These are phyloP conservation scores for Linum tenue DNA, from an alignment of 345 rosid genomes.

Conservation along the genomic window DNA sequence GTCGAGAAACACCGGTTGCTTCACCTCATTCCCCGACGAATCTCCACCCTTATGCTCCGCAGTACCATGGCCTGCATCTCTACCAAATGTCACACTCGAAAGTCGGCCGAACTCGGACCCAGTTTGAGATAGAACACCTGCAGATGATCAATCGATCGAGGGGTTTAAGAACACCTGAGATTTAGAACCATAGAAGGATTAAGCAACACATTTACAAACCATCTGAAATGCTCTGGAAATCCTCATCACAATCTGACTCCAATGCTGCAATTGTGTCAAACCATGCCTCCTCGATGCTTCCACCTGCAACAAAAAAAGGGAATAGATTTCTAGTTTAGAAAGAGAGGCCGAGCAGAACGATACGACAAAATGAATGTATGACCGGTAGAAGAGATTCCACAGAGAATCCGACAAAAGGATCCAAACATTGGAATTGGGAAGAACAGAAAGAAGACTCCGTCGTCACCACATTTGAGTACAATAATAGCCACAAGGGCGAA, in stretches of 20 bases:
- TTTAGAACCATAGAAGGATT: not conserved
- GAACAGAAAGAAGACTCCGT: not conserved
- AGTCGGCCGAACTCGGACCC: conserved; percentile 13
- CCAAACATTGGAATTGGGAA: not conserved
- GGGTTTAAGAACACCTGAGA: conserved; percentile 8
- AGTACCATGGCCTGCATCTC: conserved; percentile 33
- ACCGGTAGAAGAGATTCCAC: not conserved
- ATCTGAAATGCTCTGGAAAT: conserved; percentile 24
- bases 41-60: conserved; percentile 33
- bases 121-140: conserved; percentile 20
- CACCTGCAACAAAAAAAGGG: conserved; percentile 8
- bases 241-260: conserved; percentile 27
- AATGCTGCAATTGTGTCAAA: conserved; percentile 20
- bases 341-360: not conserved
- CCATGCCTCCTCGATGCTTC: conserved; percentile 27
- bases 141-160: conserved; percentile 3
- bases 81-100: conserved; percentile 5
- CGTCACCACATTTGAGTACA: conserved; percentile 2
- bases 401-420: not conserved
- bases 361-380: not conserved
- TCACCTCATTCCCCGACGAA: conserved; percentile 19
- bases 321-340: not conserved
- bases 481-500: not conserved
- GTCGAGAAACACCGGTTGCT: conserved; percentile 46
- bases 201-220: conserved; percentile 15